phyloP scores from a whole-genome alignment of 1,139 yeast genomes.

The Insectozyma bohioensis region DNA sequence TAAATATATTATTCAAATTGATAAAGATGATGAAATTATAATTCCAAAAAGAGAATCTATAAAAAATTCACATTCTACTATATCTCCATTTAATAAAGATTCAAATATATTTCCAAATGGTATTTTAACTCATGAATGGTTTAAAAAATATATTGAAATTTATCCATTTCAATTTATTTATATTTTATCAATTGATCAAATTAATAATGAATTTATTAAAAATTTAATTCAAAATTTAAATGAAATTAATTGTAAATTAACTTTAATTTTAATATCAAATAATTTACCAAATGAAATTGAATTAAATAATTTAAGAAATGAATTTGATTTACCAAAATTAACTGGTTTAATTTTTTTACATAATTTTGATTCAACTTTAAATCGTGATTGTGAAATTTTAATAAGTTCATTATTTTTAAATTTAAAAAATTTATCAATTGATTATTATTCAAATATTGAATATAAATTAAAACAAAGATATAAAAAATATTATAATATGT shows the following conservation, averaged over 20 bases:
- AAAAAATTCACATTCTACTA: constrained; percentile 22
- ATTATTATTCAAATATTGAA: constrained; percentile 37
- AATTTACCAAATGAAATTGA: constrained; percentile 14
- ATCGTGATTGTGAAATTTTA: constrained; percentile 30
- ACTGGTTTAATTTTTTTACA: constrained; percentile 32
- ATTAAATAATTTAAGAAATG: constrained; percentile 23
- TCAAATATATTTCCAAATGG: constrained; percentile 48
- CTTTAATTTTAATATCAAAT: constrained; percentile 27
- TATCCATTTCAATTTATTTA: constrained; percentile 38
- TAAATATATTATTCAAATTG: constrained; percentile 28
- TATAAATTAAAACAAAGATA: constrained; percentile 33
- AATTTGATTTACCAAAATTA: constrained; percentile 30
- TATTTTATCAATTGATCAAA: constrained; percentile 19
- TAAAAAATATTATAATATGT: constrained; percentile 39
- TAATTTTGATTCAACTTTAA: constrained; percentile 14
- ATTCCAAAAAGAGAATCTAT: constrained; percentile 11
- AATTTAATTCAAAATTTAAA: constrained; percentile 19
- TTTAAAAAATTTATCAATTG: constrained; percentile 28
- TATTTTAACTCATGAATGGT: constrained; percentile 36
- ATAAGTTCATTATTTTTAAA: constrained; percentile 30
- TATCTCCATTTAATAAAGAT: constrained; percentile 38
- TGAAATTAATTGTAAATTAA: constrained; percentile 23
- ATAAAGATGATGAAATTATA: constrained; percentile 1
- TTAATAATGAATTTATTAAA: constrained; percentile 14
- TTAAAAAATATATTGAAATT: constrained; percentile 29